These are phyloP conservation scores for Geotrichum macrosporum DNA, from an alignment of 1,139 yeast species.

Conservation along the genomic window DNA sequence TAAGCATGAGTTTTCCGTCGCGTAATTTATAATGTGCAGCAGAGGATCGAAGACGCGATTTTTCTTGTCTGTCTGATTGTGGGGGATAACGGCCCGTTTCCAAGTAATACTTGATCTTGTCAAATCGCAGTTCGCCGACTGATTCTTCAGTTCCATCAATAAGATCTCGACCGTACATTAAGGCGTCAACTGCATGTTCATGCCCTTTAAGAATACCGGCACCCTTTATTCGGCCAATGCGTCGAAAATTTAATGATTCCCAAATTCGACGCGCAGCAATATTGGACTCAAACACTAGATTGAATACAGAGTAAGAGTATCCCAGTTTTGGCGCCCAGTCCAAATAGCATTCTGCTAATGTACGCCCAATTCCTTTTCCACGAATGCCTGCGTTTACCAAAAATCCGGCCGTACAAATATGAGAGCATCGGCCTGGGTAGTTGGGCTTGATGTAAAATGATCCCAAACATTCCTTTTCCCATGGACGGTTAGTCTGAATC, in stretches of 20 bases:
- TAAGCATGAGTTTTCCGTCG: conserved; percentile 69
- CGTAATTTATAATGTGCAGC: conserved; percentile 71
- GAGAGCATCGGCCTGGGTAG: conserved; percentile 89
- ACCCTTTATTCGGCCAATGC: conserved; percentile 72
- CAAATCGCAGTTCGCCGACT: conserved; percentile 62
- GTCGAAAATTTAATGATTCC: conserved; percentile 71
- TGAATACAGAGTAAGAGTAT: conserved; percentile 77
- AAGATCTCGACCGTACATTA: conserved; percentile 60
- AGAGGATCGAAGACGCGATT: conserved; percentile 74
- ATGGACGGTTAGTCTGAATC: conserved; percentile 48
- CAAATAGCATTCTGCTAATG: conserved; percentile 73
- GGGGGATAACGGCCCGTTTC: conserved; percentile 86
- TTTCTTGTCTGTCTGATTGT: conserved; percentile 74
- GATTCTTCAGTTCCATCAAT: conserved; percentile 49
- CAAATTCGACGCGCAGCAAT: conserved; percentile 74
- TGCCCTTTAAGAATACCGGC: conserved; percentile 86
- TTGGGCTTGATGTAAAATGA: conserved; percentile 79
- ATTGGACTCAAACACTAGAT: conserved; percentile 84
- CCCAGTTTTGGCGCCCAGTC: conserved; percentile 92
- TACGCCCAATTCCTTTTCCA: conserved; percentile 88
- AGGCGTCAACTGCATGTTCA: conserved; percentile 76
- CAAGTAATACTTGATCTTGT: conserved; percentile 69
- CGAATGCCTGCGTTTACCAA: conserved; percentile 88
- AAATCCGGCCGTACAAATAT: conserved; percentile 86
- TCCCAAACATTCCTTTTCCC: conserved; percentile 91